phyloP scores from a whole-genome alignment of 129 eudicot genomes.

The Silybum marianum region DNA sequence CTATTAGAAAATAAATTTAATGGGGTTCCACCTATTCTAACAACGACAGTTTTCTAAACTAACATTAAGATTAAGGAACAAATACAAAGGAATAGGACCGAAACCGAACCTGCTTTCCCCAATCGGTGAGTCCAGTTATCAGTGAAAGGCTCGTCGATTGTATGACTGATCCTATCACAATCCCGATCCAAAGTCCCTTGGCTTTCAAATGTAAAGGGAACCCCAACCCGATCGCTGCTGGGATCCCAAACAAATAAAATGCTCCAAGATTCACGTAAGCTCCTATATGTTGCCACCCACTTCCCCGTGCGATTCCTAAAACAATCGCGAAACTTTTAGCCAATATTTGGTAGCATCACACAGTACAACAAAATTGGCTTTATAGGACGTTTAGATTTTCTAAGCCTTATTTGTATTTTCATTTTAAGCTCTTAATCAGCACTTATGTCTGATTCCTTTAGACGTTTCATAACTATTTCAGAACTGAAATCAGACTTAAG shows the following conservation, averaged over 20 bases:
- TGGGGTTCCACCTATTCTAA: background rate
- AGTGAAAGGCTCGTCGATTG: conserved; percentile 43
- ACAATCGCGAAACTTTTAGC: background rate
- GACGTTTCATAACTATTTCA: too few relatives aligned
- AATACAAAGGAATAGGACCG: background rate
- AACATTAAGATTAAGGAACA: background rate
- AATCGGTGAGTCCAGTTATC: conserved; percentile 49
- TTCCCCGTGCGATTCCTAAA: conserved; percentile 74
- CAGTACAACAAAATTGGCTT: too few relatives aligned
- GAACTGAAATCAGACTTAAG: too few relatives aligned
- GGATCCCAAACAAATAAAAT: conserved; percentile 67
- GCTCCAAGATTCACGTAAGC: conserved; percentile 73
- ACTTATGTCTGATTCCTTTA: too few relatives aligned
- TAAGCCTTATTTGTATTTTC: too few relatives aligned
- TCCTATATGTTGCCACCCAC: conserved; percentile 83
- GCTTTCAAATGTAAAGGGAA: conserved; percentile 55
- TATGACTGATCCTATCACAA: conserved; percentile 48
- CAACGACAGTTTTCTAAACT: background rate
- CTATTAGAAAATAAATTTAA: background rate
- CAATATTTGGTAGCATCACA: background rate
- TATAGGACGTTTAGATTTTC: too few relatives aligned
- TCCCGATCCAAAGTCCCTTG: conserved; percentile 75
- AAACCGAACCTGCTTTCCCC: conserved; percentile 62
- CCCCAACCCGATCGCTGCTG: conserved; percentile 54
- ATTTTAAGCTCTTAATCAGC: too few relatives aligned